Evolutionary conservation across 1,139 yeast species (phyloP).

Genomic region (Candida anutae): DNA sequence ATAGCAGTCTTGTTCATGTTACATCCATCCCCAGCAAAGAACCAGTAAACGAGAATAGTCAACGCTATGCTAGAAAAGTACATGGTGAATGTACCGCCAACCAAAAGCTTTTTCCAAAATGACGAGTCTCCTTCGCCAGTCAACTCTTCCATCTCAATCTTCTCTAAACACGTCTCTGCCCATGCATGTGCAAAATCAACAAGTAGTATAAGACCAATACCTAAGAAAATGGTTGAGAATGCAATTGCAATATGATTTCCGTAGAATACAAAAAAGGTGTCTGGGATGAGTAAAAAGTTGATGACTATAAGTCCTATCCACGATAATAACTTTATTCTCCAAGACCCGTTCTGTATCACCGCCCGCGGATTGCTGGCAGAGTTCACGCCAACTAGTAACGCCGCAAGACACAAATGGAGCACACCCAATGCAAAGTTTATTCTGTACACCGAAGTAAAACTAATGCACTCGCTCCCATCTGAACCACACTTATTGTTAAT

Average conservation of each 20-base stretch:
- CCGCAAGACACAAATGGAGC: slow-evolving; percentile 67
- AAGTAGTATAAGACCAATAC: slow-evolving; percentile 80
- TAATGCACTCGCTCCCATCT: slow-evolving; percentile 79
- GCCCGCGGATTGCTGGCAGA: slow-evolving; percentile 78
- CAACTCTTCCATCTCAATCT: slow-evolving; percentile 82
- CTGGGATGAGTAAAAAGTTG: slow-evolving; percentile 73
- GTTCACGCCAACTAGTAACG: slow-evolving; percentile 60
- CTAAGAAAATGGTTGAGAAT: slow-evolving; percentile 76
- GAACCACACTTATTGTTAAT: slow-evolving; percentile 57
- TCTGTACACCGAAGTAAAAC: slow-evolving; percentile 89
- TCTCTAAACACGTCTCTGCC: slow-evolving; percentile 94
- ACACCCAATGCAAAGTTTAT: slow-evolving; percentile 82
- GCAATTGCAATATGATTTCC: slow-evolving; percentile 85
- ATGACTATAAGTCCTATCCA: slow-evolving; percentile 53
- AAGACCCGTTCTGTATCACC: slow-evolving; percentile 79
- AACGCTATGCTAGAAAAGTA: slow-evolving; percentile 64
- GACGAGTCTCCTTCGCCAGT: slow-evolving; percentile 40
- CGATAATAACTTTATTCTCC: slow-evolving; percentile 68
- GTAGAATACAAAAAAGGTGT: slow-evolving; percentile 78
- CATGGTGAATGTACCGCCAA: slow-evolving; percentile 86
- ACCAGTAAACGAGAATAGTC: slow-evolving; percentile 72
- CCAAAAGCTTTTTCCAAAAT: slow-evolving; percentile 73
- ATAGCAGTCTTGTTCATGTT: slow-evolving; percentile 88
- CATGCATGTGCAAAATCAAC: slow-evolving; percentile 98
- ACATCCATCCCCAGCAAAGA: slow-evolving; percentile 82